A percentile compares a stretch with the other conserved stretches of the same genome.
These are phyloP conservation scores for Gautieria morchelliformis DNA, from an alignment of 768 basidiomycete genomes.

Conservation along the genomic window DNA sequence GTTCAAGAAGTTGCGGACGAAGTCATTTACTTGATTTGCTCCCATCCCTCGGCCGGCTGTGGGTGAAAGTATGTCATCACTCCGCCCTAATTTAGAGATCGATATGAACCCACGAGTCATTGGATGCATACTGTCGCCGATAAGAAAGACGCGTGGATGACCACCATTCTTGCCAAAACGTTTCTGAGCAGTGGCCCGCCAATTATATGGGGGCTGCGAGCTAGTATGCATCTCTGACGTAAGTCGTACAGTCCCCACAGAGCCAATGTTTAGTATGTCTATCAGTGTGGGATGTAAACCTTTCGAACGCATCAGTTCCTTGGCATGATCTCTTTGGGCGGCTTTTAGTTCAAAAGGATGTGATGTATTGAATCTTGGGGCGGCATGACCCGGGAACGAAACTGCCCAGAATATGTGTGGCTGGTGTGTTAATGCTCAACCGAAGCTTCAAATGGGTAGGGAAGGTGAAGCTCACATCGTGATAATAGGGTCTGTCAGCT, in stretches of 20 bases:
- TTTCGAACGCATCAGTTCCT: constrained; percentile 8
- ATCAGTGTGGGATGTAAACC: constrained; percentile 1
- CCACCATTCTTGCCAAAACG: constrained; percentile 6
- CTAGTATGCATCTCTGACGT: constrained; percentile 8
- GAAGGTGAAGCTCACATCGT: constrained; percentile 3
- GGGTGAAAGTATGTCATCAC: neutral
- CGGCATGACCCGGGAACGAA: constrained; percentile 6
- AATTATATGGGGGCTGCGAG: constrained; percentile 4
- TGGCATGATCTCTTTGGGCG: constrained; percentile 2
- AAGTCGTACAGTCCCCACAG: constrained; percentile 4
- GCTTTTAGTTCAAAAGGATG: neutral
- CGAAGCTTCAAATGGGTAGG: neutral
- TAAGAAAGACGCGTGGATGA: constrained; percentile 3
- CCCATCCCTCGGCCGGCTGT: constrained; percentile 9
- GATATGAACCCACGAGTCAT: constrained; percentile 6
- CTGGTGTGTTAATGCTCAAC: constrained; percentile 1
- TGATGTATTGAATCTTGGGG: constrained; percentile 1
- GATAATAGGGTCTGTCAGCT: constrained; percentile 2
- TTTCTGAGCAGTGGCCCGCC: neutral
- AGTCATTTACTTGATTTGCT: constrained; percentile 1
- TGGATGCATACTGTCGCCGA: constrained; percentile 9
- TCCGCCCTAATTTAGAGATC: neutral
- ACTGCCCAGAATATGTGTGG: constrained; percentile 6
- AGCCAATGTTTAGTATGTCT: constrained; percentile 5
- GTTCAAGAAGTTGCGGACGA: neutral